Conservation (phyloP, 305 asterid genomes). For the Fraxinus floribunda region DNA sequence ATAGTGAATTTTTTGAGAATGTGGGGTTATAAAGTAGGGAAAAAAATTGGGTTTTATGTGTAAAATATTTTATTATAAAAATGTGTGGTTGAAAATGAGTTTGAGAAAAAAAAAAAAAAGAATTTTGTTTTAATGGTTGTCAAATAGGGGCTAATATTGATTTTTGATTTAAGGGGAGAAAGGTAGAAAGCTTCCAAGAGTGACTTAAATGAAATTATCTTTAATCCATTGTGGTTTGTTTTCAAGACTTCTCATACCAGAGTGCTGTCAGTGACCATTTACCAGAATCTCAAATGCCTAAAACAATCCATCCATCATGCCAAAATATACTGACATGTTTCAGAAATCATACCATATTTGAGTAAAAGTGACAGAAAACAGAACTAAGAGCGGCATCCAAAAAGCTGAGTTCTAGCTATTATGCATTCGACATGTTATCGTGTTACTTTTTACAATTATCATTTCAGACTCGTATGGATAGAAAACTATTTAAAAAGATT, state of each 20-base stretch:
- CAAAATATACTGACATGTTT: neutral
- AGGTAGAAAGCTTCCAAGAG: slow-evolving; percentile 12
- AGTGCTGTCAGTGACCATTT: slow-evolving; percentile 9
- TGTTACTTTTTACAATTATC: neutral
- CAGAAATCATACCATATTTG: neutral
- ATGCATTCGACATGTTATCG: slow-evolving; percentile 7
- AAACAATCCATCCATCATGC: neutral
- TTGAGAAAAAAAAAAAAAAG: neutral
- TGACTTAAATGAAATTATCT: neutral
- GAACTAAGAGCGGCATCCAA: neutral
- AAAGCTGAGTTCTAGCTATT: neutral
- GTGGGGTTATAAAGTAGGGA: neutral
- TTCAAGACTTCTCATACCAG: slow-evolving; percentile 3
- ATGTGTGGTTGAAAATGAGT: neutral
- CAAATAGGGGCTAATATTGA: neutral
- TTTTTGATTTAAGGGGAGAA: neutral
- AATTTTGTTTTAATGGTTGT: neutral
- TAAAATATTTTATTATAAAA: no score
- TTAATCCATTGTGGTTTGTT: neutral
- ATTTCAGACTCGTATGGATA: neutral
- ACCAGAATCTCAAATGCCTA: slow-evolving; percentile 7
- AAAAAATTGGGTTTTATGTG: neutral
- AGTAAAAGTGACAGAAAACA: neutral
- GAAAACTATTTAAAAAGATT: neutral
- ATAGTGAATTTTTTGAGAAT: neutral